Base-by-base conservation (phyloP, 2,329 filamentous ascomycete species). In the Colletotrichum salicis region DNA sequence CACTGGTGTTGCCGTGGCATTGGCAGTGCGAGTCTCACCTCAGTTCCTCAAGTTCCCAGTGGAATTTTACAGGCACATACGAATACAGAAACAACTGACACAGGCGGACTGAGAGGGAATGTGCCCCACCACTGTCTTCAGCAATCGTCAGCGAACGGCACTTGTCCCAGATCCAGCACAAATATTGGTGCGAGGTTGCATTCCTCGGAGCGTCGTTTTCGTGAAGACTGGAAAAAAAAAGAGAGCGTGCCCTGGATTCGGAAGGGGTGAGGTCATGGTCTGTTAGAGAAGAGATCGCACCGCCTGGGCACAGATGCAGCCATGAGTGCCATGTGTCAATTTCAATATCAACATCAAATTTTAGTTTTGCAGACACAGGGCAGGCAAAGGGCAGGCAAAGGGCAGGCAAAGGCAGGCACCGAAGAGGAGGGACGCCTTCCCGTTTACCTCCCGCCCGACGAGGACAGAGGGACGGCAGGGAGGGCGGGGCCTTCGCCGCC, bases 141-240 rank as follows among this genome's bases (percentile, higher is more conserved):
- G 64, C 64, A 71, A 71, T 71, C 64, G 69, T 68, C 41, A 71
- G 58, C 64, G 58, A 55, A 13, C 24, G 52, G 41, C 52, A 54
- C 58, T 57, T 71, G 64, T 54, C 58, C 69, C 58, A 48, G 64
- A 68, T 68, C 31, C 58, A 71, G 68, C 58, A 41, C 41, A 48
- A 19, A 48, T n/a, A 48, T n/a, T 48, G 41, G 41, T 48, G 64
- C 52, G 41, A 15, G 33, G 19, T 64, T 22, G 29, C 57, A 59
- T 68, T 59, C 58, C 68, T 33, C 35, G 33, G 33, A 22, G 51
- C 37, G 64, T 58, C 52, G 52, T 54, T 41, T 71, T 41, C 64
- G 58, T 45, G 15, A 31, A 29, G 15, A 31, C 37, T 41, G 37
- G 4, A 29, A 29, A 29, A 5, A 29, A 29, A 29, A 41, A 41